These are phyloP conservation scores for Colletotrichum viniferum DNA, from an alignment of 2,329 filamentous ascomycete species.

Conservation along the genomic window DNA sequence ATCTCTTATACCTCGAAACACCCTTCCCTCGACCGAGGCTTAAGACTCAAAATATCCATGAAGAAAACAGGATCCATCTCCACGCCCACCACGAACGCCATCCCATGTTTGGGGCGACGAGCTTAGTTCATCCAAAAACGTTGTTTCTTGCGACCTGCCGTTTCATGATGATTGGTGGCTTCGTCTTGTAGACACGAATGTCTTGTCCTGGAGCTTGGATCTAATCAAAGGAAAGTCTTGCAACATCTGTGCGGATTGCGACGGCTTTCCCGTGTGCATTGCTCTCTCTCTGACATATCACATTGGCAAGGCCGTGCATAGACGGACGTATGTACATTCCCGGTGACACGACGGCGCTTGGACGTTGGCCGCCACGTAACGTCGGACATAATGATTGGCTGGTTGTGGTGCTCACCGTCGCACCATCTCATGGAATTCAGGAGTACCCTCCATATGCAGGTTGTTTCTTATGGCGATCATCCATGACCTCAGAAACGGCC, in stretches of 20 bases:
- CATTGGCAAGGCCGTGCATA: conserved; percentile 3
- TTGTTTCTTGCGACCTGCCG: conserved; percentile 9
- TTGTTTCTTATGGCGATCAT: neutral
- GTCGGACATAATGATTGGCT: neutral
- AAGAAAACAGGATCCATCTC: neutral
- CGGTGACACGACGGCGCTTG: neutral
- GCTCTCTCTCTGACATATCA: neutral
- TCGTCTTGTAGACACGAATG: neutral
- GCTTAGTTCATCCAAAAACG: conserved; percentile 5
- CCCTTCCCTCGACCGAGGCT: neutral
- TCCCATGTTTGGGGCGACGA: neutral
- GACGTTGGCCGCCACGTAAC: neutral
- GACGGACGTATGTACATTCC: neutral
- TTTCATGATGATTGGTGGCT: conserved; percentile 20
- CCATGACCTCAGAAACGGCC: neutral
- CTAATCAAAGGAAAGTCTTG: neutral
- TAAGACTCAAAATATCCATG: neutral
- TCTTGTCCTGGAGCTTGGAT: neutral
- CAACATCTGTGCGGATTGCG: neutral
- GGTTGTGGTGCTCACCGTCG: neutral
- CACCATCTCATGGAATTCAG: neutral
- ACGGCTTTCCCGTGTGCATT: neutral
- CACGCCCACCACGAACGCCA: neutral
- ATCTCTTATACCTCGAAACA: conserved; percentile 3
- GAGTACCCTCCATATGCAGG: neutral